phyloP scores from a whole-genome alignment of 352 stramenopile genomes.

The Halophytophthora batemanensis region DNA sequence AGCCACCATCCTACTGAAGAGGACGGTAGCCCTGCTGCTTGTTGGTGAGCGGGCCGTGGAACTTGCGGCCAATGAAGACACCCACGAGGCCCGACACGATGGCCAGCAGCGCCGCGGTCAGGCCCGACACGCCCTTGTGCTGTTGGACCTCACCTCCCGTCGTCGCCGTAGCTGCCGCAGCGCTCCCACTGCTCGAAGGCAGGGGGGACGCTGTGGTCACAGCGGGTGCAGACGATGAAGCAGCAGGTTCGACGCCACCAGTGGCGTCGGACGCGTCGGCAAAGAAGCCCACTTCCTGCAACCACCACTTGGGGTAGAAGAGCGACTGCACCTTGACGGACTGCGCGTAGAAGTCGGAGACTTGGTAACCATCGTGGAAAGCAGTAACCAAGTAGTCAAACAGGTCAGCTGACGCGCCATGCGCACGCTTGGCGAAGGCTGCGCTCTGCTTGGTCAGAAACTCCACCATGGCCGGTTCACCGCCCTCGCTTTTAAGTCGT shows the following conservation, averaged over 20 bases:
- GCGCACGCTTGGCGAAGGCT: constrained; percentile 46
- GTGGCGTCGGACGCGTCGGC: constrained; percentile 16
- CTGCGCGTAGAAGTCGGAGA: constrained; percentile 46
- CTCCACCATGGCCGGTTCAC: constrained; percentile 39
- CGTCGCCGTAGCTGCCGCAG: constrained; percentile 10
- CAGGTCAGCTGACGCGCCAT: constrained; percentile 49
- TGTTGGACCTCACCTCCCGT: constrained; percentile 15
- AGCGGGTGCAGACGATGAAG: constrained; percentile 7
- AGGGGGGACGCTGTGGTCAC: constrained; percentile 1
- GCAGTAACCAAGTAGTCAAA: constrained; percentile 70
- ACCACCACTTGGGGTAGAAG: constrained; percentile 86
- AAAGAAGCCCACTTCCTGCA: constrained; percentile 78
- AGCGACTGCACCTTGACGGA: constrained; percentile 48
- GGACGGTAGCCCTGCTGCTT: constrained; percentile 49
- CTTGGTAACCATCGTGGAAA: constrained; percentile 82
- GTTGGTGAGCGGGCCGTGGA: constrained; percentile 34
- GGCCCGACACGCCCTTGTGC: constrained; percentile 40
- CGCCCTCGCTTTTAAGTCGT: constrained; percentile 32
- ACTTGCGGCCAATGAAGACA: constrained; percentile 57
- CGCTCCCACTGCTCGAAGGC: constrained; percentile 16
- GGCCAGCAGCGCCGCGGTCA: constrained; percentile 44
- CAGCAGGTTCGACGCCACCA: constrained; percentile 2
- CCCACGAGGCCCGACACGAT: constrained; percentile 41
- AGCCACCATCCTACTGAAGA: constrained; percentile 24
- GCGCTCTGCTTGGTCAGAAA: constrained; percentile 62